phyloP scores from a whole-genome alignment of 1,139 yeast genomes.

The Saccharomyces hybrid region DNA sequence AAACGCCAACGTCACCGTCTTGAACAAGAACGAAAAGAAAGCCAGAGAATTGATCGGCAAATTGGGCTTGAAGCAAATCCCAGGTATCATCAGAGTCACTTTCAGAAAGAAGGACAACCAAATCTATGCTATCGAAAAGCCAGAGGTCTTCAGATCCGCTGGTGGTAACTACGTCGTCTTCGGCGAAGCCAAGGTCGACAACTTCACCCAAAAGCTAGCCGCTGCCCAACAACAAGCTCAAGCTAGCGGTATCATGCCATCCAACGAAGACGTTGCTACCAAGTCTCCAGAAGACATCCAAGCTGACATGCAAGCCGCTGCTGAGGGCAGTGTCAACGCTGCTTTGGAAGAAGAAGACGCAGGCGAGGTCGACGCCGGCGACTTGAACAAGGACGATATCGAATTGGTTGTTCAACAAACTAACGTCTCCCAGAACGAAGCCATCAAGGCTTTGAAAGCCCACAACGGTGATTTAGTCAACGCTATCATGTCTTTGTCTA shows the following conservation, averaged over 20 bases:
- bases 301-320: constrained; percentile 82
- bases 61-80: constrained; percentile 83
- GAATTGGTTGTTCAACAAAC: constrained; percentile 85
- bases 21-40: constrained; percentile 90
- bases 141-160: constrained; percentile 90
- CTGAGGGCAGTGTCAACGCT: constrained; percentile 39
- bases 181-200: constrained; percentile 97
- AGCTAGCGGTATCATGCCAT: constrained; percentile 31
- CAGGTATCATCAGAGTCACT: constrained; percentile 92
- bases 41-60: constrained; percentile 88
- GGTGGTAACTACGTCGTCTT: constrained; percentile 95
- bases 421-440: constrained; percentile 79
- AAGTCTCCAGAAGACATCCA: constrained; percentile 48
- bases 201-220: constrained; percentile 75
- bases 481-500: constrained; percentile 83
- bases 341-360: constrained; percentile 35
- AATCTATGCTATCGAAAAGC: constrained; percentile 85
- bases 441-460: constrained; percentile 79
- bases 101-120: constrained; percentile 92
- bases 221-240: constrained; percentile 62
- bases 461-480: constrained; percentile 94
- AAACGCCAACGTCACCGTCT: constrained; percentile 51
- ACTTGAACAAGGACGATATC: constrained; percentile 70
- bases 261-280: constrained; percentile 33
- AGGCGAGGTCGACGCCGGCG: constrained; percentile 69